Evolutionary conservation across 2,329 filamentous ascomycete species (phyloP).

Genomic region (Tolypocladium cylindrosporum): DNA sequence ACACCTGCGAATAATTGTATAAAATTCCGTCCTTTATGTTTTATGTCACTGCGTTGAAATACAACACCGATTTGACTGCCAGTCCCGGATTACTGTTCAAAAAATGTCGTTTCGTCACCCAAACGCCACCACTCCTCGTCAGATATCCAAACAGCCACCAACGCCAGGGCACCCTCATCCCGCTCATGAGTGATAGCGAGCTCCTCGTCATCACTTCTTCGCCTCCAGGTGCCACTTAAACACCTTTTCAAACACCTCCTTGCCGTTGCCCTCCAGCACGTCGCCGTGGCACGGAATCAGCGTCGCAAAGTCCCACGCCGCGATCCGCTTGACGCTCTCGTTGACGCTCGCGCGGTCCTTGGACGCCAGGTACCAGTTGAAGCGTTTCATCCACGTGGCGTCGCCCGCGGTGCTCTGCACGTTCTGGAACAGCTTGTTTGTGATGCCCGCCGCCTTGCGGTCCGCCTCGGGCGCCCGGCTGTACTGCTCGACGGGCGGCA

Average conservation of each 20-base stretch:
- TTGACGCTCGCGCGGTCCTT: constrained; percentile 60
- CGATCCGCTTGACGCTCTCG: constrained; percentile 58
- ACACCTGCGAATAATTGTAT: not conserved
- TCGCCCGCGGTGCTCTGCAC: constrained; percentile 54
- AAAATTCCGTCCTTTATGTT: not conserved
- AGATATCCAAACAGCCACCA: not conserved
- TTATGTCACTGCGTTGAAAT: not conserved
- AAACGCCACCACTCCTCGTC: not conserved
- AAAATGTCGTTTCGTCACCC: not conserved
- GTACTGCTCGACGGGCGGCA: constrained; percentile 83
- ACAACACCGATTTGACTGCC: not conserved
- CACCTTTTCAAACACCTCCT: constrained; percentile 65
- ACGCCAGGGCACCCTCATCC: not conserved
- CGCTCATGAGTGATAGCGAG: not conserved
- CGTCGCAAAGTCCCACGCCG: constrained; percentile 73
- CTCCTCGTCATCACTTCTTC: constrained; percentile 8
- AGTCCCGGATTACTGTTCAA: not conserved
- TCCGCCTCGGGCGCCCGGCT: constrained; percentile 45
- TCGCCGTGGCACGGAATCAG: constrained; percentile 93
- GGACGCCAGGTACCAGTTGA: constrained; percentile 68
- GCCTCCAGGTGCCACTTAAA: constrained; percentile 72
- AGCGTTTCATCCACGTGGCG: constrained; percentile 67
- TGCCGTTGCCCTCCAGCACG: constrained; percentile 64
- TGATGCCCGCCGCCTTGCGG: constrained; percentile 19
- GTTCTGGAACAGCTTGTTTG: constrained; percentile 33